Evolutionary conservation across 768 basidiomycete genomes (phyloP).

Genomic region (Trametes sanguinea): DNA sequence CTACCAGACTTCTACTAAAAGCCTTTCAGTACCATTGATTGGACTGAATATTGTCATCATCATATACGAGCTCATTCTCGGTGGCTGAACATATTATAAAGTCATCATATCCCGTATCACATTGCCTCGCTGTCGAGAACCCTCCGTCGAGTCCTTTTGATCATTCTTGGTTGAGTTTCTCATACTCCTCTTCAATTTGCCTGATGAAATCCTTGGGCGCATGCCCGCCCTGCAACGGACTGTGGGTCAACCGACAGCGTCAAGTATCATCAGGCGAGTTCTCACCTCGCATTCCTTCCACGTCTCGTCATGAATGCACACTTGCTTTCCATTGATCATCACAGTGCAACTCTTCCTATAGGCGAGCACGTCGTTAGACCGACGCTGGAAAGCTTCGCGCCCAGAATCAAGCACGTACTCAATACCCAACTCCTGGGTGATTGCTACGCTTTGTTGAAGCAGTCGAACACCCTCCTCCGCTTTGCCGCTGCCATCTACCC

Average conservation of each 20-base stretch:
- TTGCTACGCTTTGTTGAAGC: conserved; percentile 58
- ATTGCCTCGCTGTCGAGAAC: not conserved
- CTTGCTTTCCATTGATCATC: conserved; percentile 63
- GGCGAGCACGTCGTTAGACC: conserved; percentile 9
- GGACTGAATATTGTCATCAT: conserved; percentile 85
- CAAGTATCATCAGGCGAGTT: not conserved
- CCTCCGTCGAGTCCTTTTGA: not conserved
- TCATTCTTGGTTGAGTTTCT: conserved; percentile 52
- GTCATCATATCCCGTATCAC: conserved; percentile 10
- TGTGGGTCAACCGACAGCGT: not conserved
- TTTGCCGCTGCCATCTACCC: conserved; percentile 61
- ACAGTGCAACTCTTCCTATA: conserved; percentile 85
- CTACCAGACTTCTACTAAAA: conserved; percentile 16
- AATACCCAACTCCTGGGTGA: conserved; percentile 51
- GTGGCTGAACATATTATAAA: conserved; percentile 40
- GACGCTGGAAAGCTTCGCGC: not conserved
- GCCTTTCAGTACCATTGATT: conserved; percentile 86
- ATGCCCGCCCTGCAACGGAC: conserved; percentile 64
- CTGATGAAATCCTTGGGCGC: conserved; percentile 69
- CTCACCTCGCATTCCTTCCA: conserved; percentile 83
- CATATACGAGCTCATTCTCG: conserved; percentile 77
- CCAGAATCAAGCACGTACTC: conserved; percentile 42
- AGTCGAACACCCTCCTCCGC: conserved; percentile 65
- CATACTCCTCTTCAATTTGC: conserved; percentile 76
- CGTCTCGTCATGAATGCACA: conserved; percentile 74